phyloP scores from a whole-genome alignment of 2,329 filamentous ascomycete species.

The Fusarium pseudograminearum region DNA sequence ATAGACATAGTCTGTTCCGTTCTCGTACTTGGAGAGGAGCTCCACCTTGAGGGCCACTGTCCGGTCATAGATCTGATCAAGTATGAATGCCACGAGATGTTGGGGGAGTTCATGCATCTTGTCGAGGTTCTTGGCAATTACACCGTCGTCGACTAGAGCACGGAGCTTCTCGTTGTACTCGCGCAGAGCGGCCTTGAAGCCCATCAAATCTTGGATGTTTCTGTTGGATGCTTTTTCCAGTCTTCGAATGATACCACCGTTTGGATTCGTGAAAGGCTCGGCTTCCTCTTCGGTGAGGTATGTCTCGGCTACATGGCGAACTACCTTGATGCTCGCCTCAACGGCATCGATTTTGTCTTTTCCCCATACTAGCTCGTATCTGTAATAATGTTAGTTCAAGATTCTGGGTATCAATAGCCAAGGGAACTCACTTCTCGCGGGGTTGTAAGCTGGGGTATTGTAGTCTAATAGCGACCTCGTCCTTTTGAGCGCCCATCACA shows the following conservation, averaged over 20 bases:
- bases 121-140: conserved; percentile 78
- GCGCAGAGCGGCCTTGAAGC: conserved; percentile 78
- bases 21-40: conserved; percentile 84
- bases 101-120: conserved; percentile 76
- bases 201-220: conserved; percentile 70
- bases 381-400: conserved; percentile 44
- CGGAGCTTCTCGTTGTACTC: conserved; percentile 82
- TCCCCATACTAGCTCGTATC: conserved; percentile 76
- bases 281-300: conserved; percentile 81
- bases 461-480: conserved; percentile 73
- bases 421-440: conserved; percentile 70
- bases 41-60: conserved; percentile 92
- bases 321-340: conserved; percentile 77
- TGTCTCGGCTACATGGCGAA: conserved; percentile 76
- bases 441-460: conserved; percentile 84
- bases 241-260: conserved; percentile 79
- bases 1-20: conserved; percentile 93
- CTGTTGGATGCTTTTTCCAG: conserved; percentile 80
- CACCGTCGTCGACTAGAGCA: conserved; percentile 74
- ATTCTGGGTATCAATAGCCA: neutral
- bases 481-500: conserved; percentile 61
- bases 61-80: conserved; percentile 89
- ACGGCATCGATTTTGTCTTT: conserved; percentile 83
- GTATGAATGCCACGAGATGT: conserved; percentile 81
- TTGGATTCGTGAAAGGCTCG: conserved; percentile 76